These are phyloP conservation scores for Waltiozyma sp. DNA, from an alignment of 1,139 yeast species.

Conservation along the genomic window DNA sequence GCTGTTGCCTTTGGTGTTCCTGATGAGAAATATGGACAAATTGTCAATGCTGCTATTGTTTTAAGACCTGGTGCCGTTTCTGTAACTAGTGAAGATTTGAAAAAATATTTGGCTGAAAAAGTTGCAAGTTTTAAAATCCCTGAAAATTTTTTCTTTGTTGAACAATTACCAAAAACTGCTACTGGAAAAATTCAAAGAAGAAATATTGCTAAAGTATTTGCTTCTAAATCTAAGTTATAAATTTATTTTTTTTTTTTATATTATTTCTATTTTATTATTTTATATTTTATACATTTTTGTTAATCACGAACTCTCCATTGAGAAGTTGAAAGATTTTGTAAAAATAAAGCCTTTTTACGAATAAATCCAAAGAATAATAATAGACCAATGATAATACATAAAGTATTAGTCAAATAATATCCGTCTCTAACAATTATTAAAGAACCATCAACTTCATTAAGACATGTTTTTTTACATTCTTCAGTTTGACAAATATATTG, in stretches of 20 bases:
- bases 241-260: background rate
- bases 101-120: constrained; percentile 30
- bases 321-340: constrained; percentile 24
- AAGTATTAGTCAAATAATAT: constrained; percentile 62
- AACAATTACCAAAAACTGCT: constrained; percentile 55
- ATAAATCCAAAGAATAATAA: constrained; percentile 59
- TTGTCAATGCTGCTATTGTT: constrained; percentile 55
- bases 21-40: constrained; percentile 55
- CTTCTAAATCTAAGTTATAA: constrained; percentile 25
- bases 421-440: constrained; percentile 62
- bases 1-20: constrained; percentile 61
- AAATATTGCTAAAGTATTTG: constrained; percentile 37
- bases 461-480: constrained; percentile 38
- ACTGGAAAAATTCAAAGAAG: constrained; percentile 63
- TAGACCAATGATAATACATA: constrained; percentile 63
- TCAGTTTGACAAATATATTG: constrained; percentile 30
- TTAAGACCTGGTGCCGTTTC: constrained; percentile 29
- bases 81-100: constrained; percentile 31
- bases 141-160: constrained; percentile 41
- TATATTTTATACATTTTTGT: too few species aligned
- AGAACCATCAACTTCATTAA: constrained; percentile 40
- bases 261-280: background rate
- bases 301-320: constrained; percentile 24
- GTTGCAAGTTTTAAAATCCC: constrained; percentile 51
- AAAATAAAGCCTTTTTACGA: constrained; percentile 32